Evolutionary conservation across 768 basidiomycete species (phyloP), one percentile per base, ranked within the genome.

Genomic region (Psilocybe subaeruginosa): DNA sequence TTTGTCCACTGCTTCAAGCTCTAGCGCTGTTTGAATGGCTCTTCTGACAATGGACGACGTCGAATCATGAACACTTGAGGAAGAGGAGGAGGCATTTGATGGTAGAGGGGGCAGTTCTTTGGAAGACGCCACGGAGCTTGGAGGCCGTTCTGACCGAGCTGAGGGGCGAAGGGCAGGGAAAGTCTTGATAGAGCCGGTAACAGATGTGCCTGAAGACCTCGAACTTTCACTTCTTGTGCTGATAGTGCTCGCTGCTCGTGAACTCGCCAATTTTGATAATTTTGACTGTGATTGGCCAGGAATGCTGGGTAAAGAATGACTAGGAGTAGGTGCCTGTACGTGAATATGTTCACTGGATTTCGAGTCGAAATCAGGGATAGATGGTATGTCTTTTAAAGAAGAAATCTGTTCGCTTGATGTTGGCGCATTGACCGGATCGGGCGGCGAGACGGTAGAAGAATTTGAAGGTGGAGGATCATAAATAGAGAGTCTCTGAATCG

Each of bases 161-260:
- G 87, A 81, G n/a, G 90, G 91, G 16, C 91, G 86, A 62, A 92
- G 78, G 16, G 69, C 80, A 23, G 90, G 88, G 68, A 88, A 92
- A 1, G 91, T 92, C 66, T 86, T 83, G n/a, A 89, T 79, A 27
- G 90, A 87, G 3, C 84, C 85, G 0, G 84, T 76, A 35, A 83
- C 77, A 46, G 84, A 73, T 8, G 76, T 82, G 60, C 82, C 83
- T 2, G 82, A 84, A 23, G 86, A 84, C 52, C 81, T 76, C 23
- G 88, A 86, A 66, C 82, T 85, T 61, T 80, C 76, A 60, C 78
- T 82, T 48, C 75, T 75, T 37, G 71, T 70, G 51, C 74, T 77
- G 48, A 78, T 69, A 30, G 79, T 79, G 58, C 83, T 84, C 2
- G 85, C 81, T 2, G 85, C 81, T 59, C 87, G 78, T 8, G 88